These are phyloP conservation scores for Macadamia tetraphylla DNA, from an alignment of 164 flowering plant genomes.

Conservation along the genomic window DNA sequence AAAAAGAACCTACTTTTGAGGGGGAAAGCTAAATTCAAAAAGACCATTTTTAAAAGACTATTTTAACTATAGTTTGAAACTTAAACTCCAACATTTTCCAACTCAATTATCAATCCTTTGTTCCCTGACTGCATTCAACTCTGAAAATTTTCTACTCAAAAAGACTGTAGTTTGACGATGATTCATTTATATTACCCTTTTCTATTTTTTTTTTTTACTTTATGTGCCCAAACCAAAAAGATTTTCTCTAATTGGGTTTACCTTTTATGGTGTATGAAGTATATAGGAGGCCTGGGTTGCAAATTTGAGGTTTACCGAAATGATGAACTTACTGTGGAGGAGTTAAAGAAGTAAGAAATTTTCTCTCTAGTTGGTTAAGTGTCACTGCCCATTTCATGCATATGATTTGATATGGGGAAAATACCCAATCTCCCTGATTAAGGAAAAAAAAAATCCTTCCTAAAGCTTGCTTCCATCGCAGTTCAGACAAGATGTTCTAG, in stretches of 20 bases:
- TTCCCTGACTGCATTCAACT: too few species aligned
- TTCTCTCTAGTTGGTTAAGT: not conserved
- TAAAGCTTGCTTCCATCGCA: too few species aligned
- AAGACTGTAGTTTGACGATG: not conserved
- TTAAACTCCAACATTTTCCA: too few species aligned
- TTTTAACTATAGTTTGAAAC: too few species aligned
- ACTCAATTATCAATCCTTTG: too few species aligned
- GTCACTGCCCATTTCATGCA: not conserved
- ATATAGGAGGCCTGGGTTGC: conserved; percentile 88
- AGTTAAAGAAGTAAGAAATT: conserved; percentile 53
- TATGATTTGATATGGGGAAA: not conserved
- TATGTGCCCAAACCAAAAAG: not conserved
- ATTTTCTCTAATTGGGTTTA: not conserved
- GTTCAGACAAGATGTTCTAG: too few species aligned
- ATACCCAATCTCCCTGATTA: not conserved
- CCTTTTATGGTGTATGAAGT: conserved; percentile 30
- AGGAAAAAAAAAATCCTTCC: not conserved
- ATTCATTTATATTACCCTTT: not conserved
- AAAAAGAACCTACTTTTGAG: too few species aligned
- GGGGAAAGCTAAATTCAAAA: too few species aligned
- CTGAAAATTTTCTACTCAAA: too few species aligned
- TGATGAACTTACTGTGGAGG: conserved; percentile 84
- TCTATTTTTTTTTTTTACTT: too few species aligned
- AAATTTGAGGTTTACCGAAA: conserved; percentile 82
- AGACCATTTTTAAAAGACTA: too few species aligned